These are phyloP conservation scores for Ramichloridium luteum DNA, from an alignment of 2,329 filamentous ascomycete species.

Conservation along the genomic window DNA sequence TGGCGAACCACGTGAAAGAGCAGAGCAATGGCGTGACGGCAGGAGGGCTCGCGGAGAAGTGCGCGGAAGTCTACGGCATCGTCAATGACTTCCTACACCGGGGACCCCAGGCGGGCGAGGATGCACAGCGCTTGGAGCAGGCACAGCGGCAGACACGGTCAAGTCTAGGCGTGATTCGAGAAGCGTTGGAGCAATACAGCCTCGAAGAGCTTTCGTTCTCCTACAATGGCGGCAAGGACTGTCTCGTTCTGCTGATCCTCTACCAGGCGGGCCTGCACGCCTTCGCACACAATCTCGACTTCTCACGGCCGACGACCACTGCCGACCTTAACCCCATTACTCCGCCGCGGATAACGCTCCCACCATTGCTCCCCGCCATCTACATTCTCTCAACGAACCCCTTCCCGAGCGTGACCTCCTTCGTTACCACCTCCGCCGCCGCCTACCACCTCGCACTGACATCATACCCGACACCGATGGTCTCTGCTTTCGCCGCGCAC, in stretches of 20 bases:
- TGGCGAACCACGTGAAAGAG: too few species aligned
- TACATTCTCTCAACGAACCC: slow-evolving; percentile 81
- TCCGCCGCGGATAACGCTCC: slow-evolving; percentile 20
- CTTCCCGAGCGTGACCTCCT: slow-evolving; percentile 74
- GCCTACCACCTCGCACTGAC: slow-evolving; percentile 65
- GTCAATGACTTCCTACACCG: slow-evolving; percentile 55
- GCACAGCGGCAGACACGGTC: slow-evolving; percentile 64
- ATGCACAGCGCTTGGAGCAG: slow-evolving; percentile 44
- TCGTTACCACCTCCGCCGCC: slow-evolving; percentile 55
- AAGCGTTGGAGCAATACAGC: slow-evolving; percentile 67
- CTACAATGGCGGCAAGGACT: slow-evolving; percentile 98
- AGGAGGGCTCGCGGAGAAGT: slow-evolving; percentile 28
- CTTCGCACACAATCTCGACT: slow-evolving; percentile 18
- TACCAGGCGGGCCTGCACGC: slow-evolving; percentile 55
- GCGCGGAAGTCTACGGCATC: slow-evolving; percentile 43
- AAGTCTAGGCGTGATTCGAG: slow-evolving; percentile 60
- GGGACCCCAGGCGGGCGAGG: slow-evolving; percentile 30
- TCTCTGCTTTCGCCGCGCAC: slow-evolving; percentile 66
- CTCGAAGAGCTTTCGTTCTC: slow-evolving; percentile 72
- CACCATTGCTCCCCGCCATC: slow-evolving; percentile 59
- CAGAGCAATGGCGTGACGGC: background rate
- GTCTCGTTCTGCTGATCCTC: slow-evolving; percentile 78
- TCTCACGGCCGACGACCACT: slow-evolving; percentile 12
- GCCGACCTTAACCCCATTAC: slow-evolving; percentile 12
- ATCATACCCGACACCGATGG: slow-evolving; percentile 69